Base-by-base conservation (phyloP, 108 stramenopile genomes). In the Cylindrotheca fusiformis region DNA sequence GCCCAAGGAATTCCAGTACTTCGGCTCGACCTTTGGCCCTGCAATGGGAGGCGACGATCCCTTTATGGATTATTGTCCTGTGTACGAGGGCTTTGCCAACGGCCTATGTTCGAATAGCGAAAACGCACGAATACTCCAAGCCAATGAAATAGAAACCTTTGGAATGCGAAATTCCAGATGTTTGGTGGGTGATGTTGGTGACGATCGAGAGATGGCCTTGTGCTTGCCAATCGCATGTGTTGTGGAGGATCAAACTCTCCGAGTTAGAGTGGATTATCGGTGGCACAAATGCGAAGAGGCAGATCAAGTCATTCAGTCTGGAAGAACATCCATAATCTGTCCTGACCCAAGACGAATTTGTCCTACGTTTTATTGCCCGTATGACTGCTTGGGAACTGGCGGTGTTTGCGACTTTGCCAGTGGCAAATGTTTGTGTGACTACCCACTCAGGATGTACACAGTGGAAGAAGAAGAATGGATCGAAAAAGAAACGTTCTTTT, bases 161-260 rank as follows among this genome's bases (percentile, higher is more conserved):
- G 87, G 90, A 52, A 60, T 60, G 31, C 71, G 77, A 33, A 88
- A 88, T 58, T 87, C 88, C 1, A 60, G 88, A 28, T 93, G 91
- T 67, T 55, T 93, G 48, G 61, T 76, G 19, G 88, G 91, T 18
- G 54, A 55, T 60, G 22, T 82, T 64, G 23, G 61, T 53, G 8
- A 62, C 44, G 22, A 53, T 5, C 29, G 32, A 4, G 49, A 33
- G 32, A 79, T 84, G 0, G 84, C 86, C 0, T 67, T 93, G 8
- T 93, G 91, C 47, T 58, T 93, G 2, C 86, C 84, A 5, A 85
- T 90, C 30, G 91, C 88, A 10, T 93, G 91, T 55, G 86, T 89
- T 10, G 65, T 93, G 19, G 76, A 86, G 71, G 91, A 89, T 57
- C 79, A 74, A 36, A 72, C 72, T 23, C 74, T 89, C 17, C 77